Evolutionary conservation across 2,329 filamentous ascomycete genomes (phyloP).

Genomic region (Exserohilum rostratum): DNA sequence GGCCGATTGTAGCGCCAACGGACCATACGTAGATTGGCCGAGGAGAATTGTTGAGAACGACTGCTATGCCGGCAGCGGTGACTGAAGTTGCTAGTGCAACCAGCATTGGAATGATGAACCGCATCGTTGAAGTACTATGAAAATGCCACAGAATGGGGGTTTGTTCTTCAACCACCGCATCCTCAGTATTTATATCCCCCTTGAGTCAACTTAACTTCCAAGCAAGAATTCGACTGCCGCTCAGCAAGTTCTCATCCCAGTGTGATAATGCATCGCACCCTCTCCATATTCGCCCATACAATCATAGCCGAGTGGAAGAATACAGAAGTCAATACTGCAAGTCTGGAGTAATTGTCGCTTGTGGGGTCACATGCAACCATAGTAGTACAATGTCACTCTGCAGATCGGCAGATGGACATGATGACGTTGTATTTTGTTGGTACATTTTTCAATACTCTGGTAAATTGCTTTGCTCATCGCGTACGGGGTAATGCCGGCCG

Average conservation of each 20-base stretch:
- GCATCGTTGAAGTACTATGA: slow-evolving; percentile 21
- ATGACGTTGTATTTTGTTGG: slow-evolving; percentile 13
- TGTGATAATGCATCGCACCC: not conserved
- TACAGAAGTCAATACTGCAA: not conserved
- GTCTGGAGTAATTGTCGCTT: not conserved
- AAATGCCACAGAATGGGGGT: too few relatives aligned
- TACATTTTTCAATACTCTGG: slow-evolving; percentile 19
- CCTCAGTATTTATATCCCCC: too few relatives aligned
- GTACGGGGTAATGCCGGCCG: not conserved
- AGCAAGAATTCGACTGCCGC: not conserved
- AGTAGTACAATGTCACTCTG: slow-evolving; percentile 6
- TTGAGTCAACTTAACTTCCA: too few relatives aligned
- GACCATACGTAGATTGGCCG: slow-evolving; percentile 33
- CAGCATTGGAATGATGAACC: slow-evolving; percentile 15
- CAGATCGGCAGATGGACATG: slow-evolving; percentile 9
- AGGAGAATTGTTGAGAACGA: slow-evolving; percentile 33
- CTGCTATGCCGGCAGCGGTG: slow-evolving; percentile 30
- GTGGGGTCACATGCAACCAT: not conserved
- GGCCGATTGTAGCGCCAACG: slow-evolving; percentile 25
- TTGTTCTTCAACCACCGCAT: too few relatives aligned
- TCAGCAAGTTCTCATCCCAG: not conserved
- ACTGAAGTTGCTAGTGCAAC: slow-evolving; percentile 24
- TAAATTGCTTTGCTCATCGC: slow-evolving; percentile 13
- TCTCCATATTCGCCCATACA: not conserved
- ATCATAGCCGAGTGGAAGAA: not conserved